These are phyloP conservation scores for Warburgia ugandensis DNA, from an alignment of 164 flowering plant species.

Conservation along the genomic window DNA sequence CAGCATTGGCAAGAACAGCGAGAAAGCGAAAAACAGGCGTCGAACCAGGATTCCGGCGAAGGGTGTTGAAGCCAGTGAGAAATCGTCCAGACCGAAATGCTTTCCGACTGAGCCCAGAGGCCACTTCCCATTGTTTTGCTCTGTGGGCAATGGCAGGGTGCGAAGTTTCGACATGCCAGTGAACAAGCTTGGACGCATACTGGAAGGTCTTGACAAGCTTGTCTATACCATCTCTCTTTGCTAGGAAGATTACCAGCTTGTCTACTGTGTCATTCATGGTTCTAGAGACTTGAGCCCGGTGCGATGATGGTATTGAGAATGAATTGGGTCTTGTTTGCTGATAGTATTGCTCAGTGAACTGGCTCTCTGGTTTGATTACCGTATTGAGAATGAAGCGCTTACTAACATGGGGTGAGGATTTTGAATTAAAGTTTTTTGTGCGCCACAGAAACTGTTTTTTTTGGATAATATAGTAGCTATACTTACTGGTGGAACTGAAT, in stretches of 20 bases:
- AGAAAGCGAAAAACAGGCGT: conserved; percentile 41
- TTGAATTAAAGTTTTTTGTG: conserved; percentile 9
- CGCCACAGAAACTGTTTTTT: conserved; percentile 19
- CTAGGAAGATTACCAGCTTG: conserved; percentile 86
- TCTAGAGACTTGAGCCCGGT: background rate
- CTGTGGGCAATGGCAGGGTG: conserved; percentile 41
- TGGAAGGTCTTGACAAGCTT: conserved; percentile 98
- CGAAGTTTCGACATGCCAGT: conserved; percentile 51
- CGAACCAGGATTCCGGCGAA: conserved; percentile 63
- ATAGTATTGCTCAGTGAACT: too few species aligned
- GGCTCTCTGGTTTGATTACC: too few species aligned
- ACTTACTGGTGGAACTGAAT: background rate
- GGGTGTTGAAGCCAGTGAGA: conserved; percentile 81
- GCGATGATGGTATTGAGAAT: conserved; percentile 7
- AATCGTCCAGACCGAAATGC: conserved; percentile 86
- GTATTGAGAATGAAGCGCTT: conserved; percentile 5
- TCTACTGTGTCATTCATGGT: conserved; percentile 73
- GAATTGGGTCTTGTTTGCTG: too few species aligned
- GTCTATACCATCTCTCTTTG: conserved; percentile 97
- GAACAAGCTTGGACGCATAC: conserved; percentile 80
- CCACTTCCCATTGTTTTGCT: conserved; percentile 76
- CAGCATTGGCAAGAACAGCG: conserved; percentile 58
- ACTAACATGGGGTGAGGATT: conserved; percentile 1
- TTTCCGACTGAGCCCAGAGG: conserved; percentile 80
- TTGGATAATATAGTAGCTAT: conserved; percentile 18